phyloP scores from a whole-genome alignment of 257 asterid genomes.

The Craterostigma plantagineum region DNA sequence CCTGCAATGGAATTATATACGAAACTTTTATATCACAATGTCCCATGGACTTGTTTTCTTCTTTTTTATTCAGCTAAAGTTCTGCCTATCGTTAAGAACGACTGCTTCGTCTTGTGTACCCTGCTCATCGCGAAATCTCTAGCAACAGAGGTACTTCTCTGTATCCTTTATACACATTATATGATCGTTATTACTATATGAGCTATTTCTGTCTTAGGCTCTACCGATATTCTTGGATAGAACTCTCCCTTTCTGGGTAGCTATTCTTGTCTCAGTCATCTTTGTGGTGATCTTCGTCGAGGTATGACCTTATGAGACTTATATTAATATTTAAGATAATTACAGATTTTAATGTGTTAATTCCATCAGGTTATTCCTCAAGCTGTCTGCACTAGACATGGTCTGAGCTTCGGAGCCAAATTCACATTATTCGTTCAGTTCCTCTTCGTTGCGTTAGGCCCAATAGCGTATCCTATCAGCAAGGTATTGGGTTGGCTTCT shows the following conservation, averaged over 20 bases:
- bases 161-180: too few species aligned
- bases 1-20: too few species aligned
- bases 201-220: conserved; percentile 16
- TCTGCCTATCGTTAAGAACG: conserved; percentile 71
- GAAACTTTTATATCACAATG: too few species aligned
- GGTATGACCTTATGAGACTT: conserved; percentile 15
- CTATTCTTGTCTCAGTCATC: conserved; percentile 67
- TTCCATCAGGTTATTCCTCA: conserved; percentile 57
- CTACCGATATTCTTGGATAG: conserved; percentile 69
- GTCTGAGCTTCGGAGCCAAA: conserved; percentile 51
- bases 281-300: conserved; percentile 70
- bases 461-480: conserved; percentile 58
- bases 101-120: conserved; percentile 67
- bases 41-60: too few species aligned
- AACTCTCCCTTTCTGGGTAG: conserved; percentile 85
- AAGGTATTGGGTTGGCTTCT: conserved; percentile 47
- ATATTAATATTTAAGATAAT: background rate
- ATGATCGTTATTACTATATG: too few species aligned
- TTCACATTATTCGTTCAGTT: conserved; percentile 32
- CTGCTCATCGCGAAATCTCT: conserved; percentile 68
- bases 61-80: conserved; percentile 53
- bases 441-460: conserved; percentile 38
- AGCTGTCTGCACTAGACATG: conserved; percentile 42
- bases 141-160: conserved; percentile 73
- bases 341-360: background rate